A percentile compares a stretch with the other conserved stretches of the same genome.
Evolutionary conservation across 2,329 filamentous ascomycete species (phyloP).

Genomic region (Celoporthe dispersa): DNA sequence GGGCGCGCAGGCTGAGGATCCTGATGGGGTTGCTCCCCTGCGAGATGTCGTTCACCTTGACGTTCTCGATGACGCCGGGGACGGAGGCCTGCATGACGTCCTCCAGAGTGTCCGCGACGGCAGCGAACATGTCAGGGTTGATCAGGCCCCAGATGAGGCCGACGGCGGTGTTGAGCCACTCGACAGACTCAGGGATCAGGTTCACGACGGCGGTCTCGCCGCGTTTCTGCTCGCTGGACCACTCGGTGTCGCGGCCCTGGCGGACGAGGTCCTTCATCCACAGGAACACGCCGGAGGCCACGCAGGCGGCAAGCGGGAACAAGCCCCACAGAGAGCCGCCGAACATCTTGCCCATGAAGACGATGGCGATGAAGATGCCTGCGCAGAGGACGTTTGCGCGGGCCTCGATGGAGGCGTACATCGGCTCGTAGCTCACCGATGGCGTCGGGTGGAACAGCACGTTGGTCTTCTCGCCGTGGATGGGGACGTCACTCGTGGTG

Average conservation of each 20-base stretch:
- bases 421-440: constrained; percentile 85
- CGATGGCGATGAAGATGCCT: constrained; percentile 72
- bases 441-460: constrained; percentile 95
- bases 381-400: constrained; percentile 72
- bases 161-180: constrained; percentile 94
- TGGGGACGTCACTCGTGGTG: constrained; percentile 89
- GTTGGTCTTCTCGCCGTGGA: constrained; percentile 95
- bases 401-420: constrained; percentile 77
- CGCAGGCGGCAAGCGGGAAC: constrained; percentile 71
- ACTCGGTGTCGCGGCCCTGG: constrained; percentile 82
- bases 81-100: constrained; percentile 98
- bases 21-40: constrained; percentile 91
- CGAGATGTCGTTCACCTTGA: constrained; percentile 91
- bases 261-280: constrained; percentile 89
- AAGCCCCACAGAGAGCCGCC: constrained; percentile 79
- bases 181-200: constrained; percentile 87
- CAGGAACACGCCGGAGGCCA: constrained; percentile 79
- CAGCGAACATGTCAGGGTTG: constrained; percentile 94
- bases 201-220: constrained; percentile 87
- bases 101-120: constrained; percentile 36
- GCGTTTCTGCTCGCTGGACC: constrained; percentile 83
- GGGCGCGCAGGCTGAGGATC: constrained; percentile 82
- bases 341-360: constrained; percentile 78
- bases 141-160: constrained; percentile 87
- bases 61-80: constrained; percentile 88